phyloP scores from a whole-genome alignment of 1,284 basidiomycete genomes.

The Moesziomyces aphidis region DNA sequence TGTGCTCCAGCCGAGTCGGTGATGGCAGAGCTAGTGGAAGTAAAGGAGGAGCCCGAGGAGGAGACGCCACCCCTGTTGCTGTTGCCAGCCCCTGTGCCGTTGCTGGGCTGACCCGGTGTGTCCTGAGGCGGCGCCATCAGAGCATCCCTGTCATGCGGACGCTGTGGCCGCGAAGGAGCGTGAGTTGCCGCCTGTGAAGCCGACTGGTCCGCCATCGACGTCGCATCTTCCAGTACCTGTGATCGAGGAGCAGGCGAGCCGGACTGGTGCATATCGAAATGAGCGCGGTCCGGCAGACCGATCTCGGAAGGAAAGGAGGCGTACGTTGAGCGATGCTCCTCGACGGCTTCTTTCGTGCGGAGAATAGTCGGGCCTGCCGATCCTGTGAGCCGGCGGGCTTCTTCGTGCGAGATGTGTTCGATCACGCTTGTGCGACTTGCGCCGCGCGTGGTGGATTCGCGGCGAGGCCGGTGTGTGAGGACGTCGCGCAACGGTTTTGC shows the following conservation, averaged over 20 bases:
- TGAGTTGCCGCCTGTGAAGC: neutral
- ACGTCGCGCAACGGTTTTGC: conserved; percentile 25
- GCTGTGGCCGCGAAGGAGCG: conserved; percentile 6
- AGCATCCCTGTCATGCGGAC: conserved; percentile 1
- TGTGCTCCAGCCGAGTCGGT: conserved; percentile 11
- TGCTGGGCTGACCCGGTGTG: conserved; percentile 1
- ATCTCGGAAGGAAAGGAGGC: conserved; percentile 9
- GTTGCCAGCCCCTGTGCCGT: conserved; percentile 5
- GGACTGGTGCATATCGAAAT: conserved; percentile 11
- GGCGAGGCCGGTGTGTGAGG: conserved; percentile 18
- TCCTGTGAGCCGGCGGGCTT: conserved; percentile 29
- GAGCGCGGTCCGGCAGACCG: conserved; percentile 12
- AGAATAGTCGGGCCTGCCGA: conserved; percentile 22
- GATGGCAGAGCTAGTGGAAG: conserved; percentile 12
- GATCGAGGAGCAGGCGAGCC: neutral
- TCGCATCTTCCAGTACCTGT: too few relatives aligned
- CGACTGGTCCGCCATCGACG: neutral
- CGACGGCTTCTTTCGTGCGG: conserved; percentile 23
- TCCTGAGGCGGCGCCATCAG: conserved; percentile 3
- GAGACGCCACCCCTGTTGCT: conserved; percentile 9
- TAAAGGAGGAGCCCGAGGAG: conserved; percentile 26
- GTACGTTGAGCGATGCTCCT: conserved; percentile 26
- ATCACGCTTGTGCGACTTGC: conserved; percentile 31
- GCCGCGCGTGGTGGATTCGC: conserved; percentile 6
- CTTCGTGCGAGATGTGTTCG: conserved; percentile 38